phyloP scores from a whole-genome alignment of 495 filamentous ascomycete genomes.

The Podospora australis region DNA sequence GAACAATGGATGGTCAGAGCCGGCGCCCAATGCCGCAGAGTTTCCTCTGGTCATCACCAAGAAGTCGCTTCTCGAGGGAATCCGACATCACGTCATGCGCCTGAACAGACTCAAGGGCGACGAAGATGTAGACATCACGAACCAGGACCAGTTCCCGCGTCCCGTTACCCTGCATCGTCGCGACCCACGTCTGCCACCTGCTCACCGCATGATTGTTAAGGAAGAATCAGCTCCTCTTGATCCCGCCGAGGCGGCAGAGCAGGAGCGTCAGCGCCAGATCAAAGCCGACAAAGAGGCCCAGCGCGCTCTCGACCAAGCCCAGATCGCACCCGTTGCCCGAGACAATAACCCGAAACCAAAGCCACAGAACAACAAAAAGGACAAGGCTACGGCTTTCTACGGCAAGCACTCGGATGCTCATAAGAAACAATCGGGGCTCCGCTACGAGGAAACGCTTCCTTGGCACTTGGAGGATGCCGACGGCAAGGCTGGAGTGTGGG shows the following conservation, averaged over 20 bases:
- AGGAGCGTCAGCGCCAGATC: slow-evolving; percentile 51
- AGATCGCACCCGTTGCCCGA: slow-evolving; percentile 69
- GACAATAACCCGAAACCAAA: slow-evolving; percentile 49
- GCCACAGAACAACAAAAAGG: slow-evolving; percentile 62
- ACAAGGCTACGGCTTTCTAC: slow-evolving; percentile 63
- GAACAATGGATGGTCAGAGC: slow-evolving; percentile 57
- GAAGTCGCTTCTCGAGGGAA: slow-evolving; percentile 65
- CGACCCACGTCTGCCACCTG: slow-evolving; percentile 68
- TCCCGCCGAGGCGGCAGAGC: slow-evolving; percentile 59
- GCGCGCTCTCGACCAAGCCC: slow-evolving; percentile 72
- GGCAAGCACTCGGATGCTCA: slow-evolving; percentile 57
- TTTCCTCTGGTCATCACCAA: slow-evolving; percentile 78
- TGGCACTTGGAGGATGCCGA: slow-evolving; percentile 98
- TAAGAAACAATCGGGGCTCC: slow-evolving; percentile 67
- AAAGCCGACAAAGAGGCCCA: slow-evolving; percentile 76
- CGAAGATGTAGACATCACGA: slow-evolving; percentile 55
- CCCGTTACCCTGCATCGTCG: slow-evolving; percentile 85
- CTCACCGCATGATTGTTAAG: slow-evolving; percentile 46
- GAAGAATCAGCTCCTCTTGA: slow-evolving; percentile 46
- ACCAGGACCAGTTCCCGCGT: slow-evolving; percentile 75
- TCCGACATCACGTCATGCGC: slow-evolving; percentile 81
- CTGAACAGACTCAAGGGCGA: slow-evolving; percentile 37
- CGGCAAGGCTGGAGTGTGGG: slow-evolving; percentile 78
- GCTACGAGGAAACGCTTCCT: slow-evolving; percentile 90
- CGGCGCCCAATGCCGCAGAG: slow-evolving; percentile 49